Evolutionary conservation across 2,329 filamentous ascomycete species (phyloP), one percentile per base, ranked within the genome.

Genomic region (Fusarium proliferatum): DNA sequence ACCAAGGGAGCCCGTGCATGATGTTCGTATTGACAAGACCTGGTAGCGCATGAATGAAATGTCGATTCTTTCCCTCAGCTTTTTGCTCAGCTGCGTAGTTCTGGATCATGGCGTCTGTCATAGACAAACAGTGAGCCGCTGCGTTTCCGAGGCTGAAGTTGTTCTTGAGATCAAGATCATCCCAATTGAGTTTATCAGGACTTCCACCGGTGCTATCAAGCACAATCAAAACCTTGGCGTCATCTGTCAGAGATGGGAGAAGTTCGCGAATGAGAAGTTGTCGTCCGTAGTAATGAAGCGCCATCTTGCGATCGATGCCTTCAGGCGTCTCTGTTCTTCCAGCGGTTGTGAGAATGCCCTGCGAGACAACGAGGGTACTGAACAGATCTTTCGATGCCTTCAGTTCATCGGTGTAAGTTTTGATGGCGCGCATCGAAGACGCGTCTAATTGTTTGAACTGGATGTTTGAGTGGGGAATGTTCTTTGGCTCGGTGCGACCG

Each of bases 281-380:
- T 17, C 81, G 82, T 21, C 84, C 82, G 64, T 87, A 87, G 69
- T 84, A 86, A 61, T 85, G 84, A n/a, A 86, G 77, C 1, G 81
- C 81, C 79, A 86, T 82, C 70, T 86, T 86, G 52, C 78, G 78
- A 53, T 86, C 84, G 21, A 87, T 81, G 2, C 83, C 84, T 67
- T 87, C 85, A 2, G 81, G 33, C 1, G 85, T 85, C 69, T 86
- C 84, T 2, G 76, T 80, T 42, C 83, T 69, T 1, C 82, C 82
- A 8, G 76, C 78, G 11, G 78, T 75, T 1, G 81, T 81, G 30
- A 84, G 49, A 58, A 83, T 79, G 41, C 83, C 83, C 66, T 84
- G 83, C 0, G 80, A 82, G 64, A 85, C 75, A 60, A 85, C 76
- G 5, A 85, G 81, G 3, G 82, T 73, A 61, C 83, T 81, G n/a